Conservation (phyloP, 2,329 filamentous ascomycete species). For the Calonectria leucothoes region DNA sequence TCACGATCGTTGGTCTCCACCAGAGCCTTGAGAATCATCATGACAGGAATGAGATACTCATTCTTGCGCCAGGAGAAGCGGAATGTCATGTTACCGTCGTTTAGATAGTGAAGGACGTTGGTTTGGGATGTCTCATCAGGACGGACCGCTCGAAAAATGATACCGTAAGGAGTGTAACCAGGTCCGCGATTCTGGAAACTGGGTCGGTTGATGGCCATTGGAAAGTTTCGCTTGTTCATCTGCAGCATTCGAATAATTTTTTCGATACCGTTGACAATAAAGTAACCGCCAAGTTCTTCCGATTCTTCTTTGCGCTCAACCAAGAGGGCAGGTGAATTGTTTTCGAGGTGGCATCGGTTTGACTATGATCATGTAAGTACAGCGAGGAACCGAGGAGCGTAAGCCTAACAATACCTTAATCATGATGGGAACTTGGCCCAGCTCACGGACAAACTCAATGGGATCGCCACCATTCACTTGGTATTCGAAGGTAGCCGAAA, state of each 20-base stretch:
- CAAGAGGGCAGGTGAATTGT: constrained; percentile 83
- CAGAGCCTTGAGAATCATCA: constrained; percentile 97
- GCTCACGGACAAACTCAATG: constrained; percentile 83
- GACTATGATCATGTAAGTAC: constrained; percentile 64
- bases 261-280: constrained; percentile 97
- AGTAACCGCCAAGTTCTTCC: constrained; percentile 96
- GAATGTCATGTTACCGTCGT: constrained; percentile 95
- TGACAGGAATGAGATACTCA: constrained; percentile 93
- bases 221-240: constrained; percentile 91
- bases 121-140: constrained; percentile 99
- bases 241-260: constrained; percentile 95
- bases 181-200: constrained; percentile 90
- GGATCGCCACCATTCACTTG: constrained; percentile 88
- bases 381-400: background rate
- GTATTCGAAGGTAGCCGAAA: constrained; percentile 87
- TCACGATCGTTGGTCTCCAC: constrained; percentile 96
- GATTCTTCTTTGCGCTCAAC: constrained; percentile 93
- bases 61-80: constrained; percentile 98
- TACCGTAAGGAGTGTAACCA: constrained; percentile 89
- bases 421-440: constrained; percentile 94
- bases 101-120: constrained; percentile 95
- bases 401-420: constrained; percentile 72
- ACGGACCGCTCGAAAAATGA: constrained; percentile 90
- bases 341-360: constrained; percentile 90
- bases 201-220: constrained; percentile 91